Percentiles rank a stretch among this genome's conserved stretches.
These are phyloP conservation scores for Ceratobasidium sp. DNA, from an alignment of 1,284 basidiomycete species.

Conservation along the genomic window DNA sequence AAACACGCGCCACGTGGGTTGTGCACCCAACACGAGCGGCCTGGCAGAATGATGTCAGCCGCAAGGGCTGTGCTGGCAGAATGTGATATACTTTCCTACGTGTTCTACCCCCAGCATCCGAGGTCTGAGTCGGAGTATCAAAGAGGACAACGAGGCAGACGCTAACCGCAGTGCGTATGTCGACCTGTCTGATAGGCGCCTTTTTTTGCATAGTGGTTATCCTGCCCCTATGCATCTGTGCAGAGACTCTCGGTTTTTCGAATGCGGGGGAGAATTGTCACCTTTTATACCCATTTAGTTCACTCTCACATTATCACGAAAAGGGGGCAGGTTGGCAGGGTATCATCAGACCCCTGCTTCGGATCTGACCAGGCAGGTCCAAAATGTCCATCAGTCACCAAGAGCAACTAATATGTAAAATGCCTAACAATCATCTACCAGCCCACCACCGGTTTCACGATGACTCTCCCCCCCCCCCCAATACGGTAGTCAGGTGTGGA, in stretches of 20 bases:
- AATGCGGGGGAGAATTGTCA: too few relatives aligned
- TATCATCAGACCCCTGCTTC: too few relatives aligned
- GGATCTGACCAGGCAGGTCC: too few relatives aligned
- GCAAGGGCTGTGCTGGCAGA: background rate
- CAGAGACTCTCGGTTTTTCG: background rate
- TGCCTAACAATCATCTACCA: too few relatives aligned
- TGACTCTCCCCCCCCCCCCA: too few relatives aligned
- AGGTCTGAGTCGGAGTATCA: background rate
- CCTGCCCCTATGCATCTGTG: background rate
- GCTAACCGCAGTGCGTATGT: background rate
- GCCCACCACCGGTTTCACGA: too few relatives aligned
- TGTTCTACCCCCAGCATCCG: background rate
- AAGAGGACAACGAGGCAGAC: slow-evolving; percentile 15
- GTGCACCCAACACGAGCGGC: background rate
- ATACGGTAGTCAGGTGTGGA: too few relatives aligned
- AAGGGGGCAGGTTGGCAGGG: too few relatives aligned
- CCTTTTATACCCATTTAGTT: too few relatives aligned
- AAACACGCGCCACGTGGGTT: background rate
- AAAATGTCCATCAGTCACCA: too few relatives aligned
- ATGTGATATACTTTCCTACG: background rate
- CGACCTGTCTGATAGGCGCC: background rate
- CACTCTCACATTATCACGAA: too few relatives aligned
- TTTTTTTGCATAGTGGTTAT: background rate
- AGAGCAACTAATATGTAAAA: too few relatives aligned
- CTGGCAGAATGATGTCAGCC: background rate